Conservation (phyloP, 306 rosid genomes). For the Abrus precatorius region DNA sequence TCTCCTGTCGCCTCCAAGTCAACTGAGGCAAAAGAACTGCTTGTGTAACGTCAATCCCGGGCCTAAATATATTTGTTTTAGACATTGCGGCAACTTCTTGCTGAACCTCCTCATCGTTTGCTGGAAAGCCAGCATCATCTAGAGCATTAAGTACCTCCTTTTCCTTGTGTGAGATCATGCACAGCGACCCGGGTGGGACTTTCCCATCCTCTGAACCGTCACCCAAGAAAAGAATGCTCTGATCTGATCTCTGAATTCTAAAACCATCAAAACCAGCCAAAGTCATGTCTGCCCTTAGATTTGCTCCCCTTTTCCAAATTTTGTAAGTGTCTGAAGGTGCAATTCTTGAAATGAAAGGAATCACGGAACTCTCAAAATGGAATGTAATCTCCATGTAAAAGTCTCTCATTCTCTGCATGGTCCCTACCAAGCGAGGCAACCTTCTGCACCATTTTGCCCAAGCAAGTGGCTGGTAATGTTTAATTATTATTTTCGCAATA, state of each 20-base stretch:
- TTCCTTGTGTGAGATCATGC: slow-evolving; percentile 96
- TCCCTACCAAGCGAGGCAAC: slow-evolving; percentile 90
- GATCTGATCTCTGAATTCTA: slow-evolving; percentile 94
- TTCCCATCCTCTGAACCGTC: slow-evolving; percentile 95
- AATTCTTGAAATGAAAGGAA: slow-evolving; percentile 95
- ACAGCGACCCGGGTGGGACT: slow-evolving; percentile 83
- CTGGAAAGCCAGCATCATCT: slow-evolving; percentile 89
- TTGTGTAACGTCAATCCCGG: slow-evolving; percentile 96
- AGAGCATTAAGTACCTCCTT: slow-evolving; percentile 93
- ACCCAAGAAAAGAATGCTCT: slow-evolving; percentile 89
- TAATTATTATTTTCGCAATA: slow-evolving; percentile 82
- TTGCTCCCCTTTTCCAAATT: slow-evolving; percentile 98
- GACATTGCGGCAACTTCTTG: slow-evolving; percentile 97
- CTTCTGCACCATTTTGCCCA: slow-evolving; percentile 99
- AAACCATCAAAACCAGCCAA: slow-evolving; percentile 98
- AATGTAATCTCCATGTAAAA: slow-evolving; percentile 98
- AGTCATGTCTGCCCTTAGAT: slow-evolving; percentile 98
- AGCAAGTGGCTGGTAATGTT: slow-evolving; percentile 95
- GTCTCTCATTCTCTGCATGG: slow-evolving; percentile 95
- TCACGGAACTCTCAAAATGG: slow-evolving; percentile 98
- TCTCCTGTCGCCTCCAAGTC: slow-evolving; percentile 99
- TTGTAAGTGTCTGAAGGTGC: slow-evolving; percentile 98
- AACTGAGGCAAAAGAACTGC: slow-evolving; percentile 96
- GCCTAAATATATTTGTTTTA: slow-evolving; percentile 92
- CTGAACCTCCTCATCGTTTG: slow-evolving; percentile 88